These are phyloP conservation scores for Fragaria ananassa DNA, from an alignment of 306 rosid species.

Conservation along the genomic window DNA sequence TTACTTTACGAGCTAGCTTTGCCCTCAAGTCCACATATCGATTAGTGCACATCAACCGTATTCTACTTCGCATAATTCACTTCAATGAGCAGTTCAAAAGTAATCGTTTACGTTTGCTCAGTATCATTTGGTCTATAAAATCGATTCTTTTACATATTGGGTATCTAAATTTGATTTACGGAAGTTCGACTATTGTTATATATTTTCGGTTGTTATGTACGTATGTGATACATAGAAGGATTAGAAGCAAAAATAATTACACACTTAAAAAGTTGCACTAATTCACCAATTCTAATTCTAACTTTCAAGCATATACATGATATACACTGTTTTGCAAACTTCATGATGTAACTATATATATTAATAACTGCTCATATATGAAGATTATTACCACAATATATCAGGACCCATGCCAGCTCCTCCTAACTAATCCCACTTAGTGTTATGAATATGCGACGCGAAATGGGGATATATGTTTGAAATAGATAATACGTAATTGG, in stretches of 20 bases:
- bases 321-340: neutral
- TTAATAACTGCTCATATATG: neutral
- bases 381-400: neutral
- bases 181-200: too few relatives aligned
- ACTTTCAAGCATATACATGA: too few relatives aligned
- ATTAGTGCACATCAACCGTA: neutral
- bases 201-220: too few relatives aligned
- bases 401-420: neutral
- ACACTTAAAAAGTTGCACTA: too few relatives aligned
- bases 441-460: neutral
- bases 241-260: too few relatives aligned
- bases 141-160: too few relatives aligned
- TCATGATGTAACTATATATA: neutral
- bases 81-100: neutral
- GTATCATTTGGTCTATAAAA: too few relatives aligned
- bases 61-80: neutral
- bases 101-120: too few relatives aligned
- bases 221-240: too few relatives aligned
- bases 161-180: too few relatives aligned
- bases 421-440: conserved; percentile 7
- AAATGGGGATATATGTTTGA: neutral
- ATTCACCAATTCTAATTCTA: too few relatives aligned
- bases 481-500: neutral
- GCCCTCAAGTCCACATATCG: neutral
- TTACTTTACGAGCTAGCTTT: neutral